These are phyloP conservation scores for Suillus brevipes DNA, from an alignment of 768 basidiomycete genomes.

Conservation along the genomic window DNA sequence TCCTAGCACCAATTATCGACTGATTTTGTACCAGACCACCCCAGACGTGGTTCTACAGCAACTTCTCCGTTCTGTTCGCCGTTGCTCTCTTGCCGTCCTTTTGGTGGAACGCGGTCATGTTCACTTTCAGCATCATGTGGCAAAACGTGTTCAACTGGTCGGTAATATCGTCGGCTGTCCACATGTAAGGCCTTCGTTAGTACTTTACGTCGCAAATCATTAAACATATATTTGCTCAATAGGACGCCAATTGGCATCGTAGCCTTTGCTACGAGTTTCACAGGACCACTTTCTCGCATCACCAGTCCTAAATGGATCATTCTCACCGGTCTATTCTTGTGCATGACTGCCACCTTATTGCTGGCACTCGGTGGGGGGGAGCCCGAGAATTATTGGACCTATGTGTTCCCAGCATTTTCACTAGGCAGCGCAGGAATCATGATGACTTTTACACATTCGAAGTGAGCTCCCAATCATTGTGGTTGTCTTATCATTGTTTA, in stretches of 20 bases:
- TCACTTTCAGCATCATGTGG: constrained; percentile 39
- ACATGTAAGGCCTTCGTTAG: constrained; percentile 32
- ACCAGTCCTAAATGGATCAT: constrained; percentile 46
- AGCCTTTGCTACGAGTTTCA: constrained; percentile 37
- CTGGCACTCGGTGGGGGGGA: constrained; percentile 43
- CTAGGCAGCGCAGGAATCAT: constrained; percentile 48
- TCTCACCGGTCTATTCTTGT: constrained; percentile 40
- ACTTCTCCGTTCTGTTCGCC: constrained; percentile 40
- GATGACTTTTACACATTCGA: constrained; percentile 47
- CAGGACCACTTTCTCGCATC: constrained; percentile 40
- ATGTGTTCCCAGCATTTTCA: constrained; percentile 50
- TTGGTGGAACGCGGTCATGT: constrained; percentile 41
- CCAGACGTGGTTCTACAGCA: constrained; percentile 42
- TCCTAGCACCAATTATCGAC: background rate
- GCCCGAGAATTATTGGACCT: constrained; percentile 45
- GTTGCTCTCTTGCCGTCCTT: constrained; percentile 40
- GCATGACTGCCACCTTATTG: constrained; percentile 40
- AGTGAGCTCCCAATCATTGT: constrained; percentile 35
- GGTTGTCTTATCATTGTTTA: constrained; percentile 1
- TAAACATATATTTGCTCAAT: background rate
- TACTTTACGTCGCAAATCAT: background rate
- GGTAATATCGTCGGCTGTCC: constrained; percentile 38
- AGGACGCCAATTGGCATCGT: constrained; percentile 45
- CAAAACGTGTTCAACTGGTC: constrained; percentile 44
- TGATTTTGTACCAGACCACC: constrained; percentile 35